These are phyloP conservation scores for Xylaria palmicola DNA, from an alignment of 495 filamentous ascomycete species.

Conservation along the genomic window DNA sequence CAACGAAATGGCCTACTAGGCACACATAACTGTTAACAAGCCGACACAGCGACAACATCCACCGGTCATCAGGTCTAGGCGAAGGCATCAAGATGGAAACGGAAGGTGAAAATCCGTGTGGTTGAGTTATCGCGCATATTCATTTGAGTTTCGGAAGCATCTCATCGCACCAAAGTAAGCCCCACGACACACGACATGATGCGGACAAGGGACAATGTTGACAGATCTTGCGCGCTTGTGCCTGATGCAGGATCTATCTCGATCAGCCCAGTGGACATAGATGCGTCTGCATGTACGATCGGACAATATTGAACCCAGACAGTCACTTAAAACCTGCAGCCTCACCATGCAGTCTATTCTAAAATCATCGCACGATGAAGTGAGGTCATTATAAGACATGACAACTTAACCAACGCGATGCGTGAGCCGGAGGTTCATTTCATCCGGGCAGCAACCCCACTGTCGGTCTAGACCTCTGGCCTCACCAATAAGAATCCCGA, in stretches of 20 bases:
- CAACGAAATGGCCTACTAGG: too few species aligned
- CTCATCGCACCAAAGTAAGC: not conserved
- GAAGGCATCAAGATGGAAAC: not conserved
- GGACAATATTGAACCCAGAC: not conserved
- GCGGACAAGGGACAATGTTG: not conserved
- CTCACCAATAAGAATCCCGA: not conserved
- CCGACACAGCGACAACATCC: not conserved
- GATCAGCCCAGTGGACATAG: not conserved
- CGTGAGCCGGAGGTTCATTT: not conserved
- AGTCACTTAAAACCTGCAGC: not conserved
- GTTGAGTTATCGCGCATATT: too few species aligned
- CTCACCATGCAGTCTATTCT: not conserved
- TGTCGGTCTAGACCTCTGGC: not conserved
- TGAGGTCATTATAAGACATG: not conserved
- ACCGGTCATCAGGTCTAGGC: not conserved
- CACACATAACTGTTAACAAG: not conserved
- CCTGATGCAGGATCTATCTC: not conserved
- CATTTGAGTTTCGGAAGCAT: not conserved
- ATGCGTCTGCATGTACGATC: not conserved
- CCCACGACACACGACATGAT: not conserved
- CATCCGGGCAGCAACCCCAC: not conserved
- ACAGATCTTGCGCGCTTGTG: not conserved
- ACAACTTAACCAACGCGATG: not conserved
- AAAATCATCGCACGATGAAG: not conserved
- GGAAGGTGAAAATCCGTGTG: not conserved